A percentile compares a stretch with the other conserved stretches of the same genome.
phyloP scores from a whole-genome alignment of 345 rosid genomes.

The Kandelia obovata region DNA sequence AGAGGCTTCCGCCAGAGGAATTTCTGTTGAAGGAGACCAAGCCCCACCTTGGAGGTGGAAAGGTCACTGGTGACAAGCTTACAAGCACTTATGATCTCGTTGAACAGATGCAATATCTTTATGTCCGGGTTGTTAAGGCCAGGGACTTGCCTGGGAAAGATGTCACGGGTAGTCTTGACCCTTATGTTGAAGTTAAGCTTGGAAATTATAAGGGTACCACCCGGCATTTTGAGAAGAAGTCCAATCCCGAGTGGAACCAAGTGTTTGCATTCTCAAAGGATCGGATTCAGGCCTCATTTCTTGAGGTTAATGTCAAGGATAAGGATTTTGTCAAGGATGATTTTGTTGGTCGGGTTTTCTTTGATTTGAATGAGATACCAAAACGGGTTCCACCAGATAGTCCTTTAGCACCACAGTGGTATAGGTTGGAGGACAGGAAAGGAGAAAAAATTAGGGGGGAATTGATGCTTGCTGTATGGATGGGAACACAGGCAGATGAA shows the following conservation, averaged over 20 bases:
- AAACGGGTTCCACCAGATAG: conserved; percentile 84
- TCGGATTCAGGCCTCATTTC: conserved; percentile 59
- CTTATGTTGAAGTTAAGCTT: conserved; percentile 88
- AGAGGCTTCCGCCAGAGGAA: conserved; percentile 73
- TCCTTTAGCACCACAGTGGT: conserved; percentile 97
- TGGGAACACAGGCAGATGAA: conserved; percentile 98
- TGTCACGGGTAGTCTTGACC: conserved; percentile 82
- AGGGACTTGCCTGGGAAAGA: conserved; percentile 84
- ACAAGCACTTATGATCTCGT: conserved; percentile 82
- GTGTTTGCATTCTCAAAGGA: conserved; percentile 92
- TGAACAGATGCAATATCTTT: conserved; percentile 85
- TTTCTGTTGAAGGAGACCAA: conserved; percentile 68
- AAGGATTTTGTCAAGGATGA: conserved; percentile 81
- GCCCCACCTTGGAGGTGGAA: conserved; percentile 80
- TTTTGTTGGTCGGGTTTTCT: conserved; percentile 51
- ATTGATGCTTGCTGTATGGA: conserved; percentile 91
- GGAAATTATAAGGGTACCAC: conserved; percentile 92
- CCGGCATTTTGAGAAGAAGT: conserved; percentile 76
- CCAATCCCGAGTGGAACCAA: conserved; percentile 78
- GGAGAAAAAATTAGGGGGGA: conserved; percentile 77
- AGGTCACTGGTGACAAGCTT: conserved; percentile 68
- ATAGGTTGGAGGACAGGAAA: conserved; percentile 59
- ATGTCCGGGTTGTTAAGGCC: conserved; percentile 88
- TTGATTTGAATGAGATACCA: conserved; percentile 76
- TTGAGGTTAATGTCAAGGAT: conserved; percentile 79